These are phyloP conservation scores for Cyathus striatus DNA, from an alignment of 768 basidiomycete species.

Conservation along the genomic window DNA sequence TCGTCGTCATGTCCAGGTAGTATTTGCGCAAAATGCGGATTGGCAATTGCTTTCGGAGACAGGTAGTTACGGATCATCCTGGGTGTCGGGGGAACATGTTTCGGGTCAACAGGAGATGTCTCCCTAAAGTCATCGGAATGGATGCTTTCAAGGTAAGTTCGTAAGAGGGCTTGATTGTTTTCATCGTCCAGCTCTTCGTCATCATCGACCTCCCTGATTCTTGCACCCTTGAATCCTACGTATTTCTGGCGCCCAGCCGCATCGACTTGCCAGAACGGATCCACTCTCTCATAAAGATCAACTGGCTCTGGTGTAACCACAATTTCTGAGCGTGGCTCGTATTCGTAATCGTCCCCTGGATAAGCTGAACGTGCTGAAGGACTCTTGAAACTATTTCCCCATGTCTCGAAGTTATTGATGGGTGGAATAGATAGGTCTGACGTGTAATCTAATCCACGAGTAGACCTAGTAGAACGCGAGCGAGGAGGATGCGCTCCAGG, in stretches of 20 bases:
- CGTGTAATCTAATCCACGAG: not conserved
- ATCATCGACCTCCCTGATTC: constrained; percentile 21
- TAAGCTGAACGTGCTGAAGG: no score
- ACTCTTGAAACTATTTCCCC: no score
- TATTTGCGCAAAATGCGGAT: not conserved
- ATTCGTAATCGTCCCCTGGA: no score
- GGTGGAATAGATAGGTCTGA: not conserved
- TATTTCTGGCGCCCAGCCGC: constrained; percentile 14
- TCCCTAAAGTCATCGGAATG: not conserved
- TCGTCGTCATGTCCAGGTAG: no score
- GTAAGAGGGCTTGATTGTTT: constrained; percentile 5
- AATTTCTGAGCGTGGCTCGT: not conserved
- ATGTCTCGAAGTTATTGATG: not conserved
- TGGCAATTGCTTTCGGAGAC: not conserved
- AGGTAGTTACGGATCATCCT: not conserved
- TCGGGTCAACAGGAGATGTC: not conserved
- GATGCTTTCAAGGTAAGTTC: not conserved
- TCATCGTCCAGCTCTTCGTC: constrained; percentile 13
- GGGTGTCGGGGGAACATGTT: not conserved
- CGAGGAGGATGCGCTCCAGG: not conserved
- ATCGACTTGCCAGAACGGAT: constrained; percentile 4
- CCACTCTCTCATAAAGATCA: not conserved
- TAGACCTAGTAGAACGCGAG: not conserved
- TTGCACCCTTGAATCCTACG: constrained; percentile 16
- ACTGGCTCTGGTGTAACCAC: not conserved